Base-by-base conservation (phyloP, 306 rosid genomes). In the Coriaria nepalensis region DNA sequence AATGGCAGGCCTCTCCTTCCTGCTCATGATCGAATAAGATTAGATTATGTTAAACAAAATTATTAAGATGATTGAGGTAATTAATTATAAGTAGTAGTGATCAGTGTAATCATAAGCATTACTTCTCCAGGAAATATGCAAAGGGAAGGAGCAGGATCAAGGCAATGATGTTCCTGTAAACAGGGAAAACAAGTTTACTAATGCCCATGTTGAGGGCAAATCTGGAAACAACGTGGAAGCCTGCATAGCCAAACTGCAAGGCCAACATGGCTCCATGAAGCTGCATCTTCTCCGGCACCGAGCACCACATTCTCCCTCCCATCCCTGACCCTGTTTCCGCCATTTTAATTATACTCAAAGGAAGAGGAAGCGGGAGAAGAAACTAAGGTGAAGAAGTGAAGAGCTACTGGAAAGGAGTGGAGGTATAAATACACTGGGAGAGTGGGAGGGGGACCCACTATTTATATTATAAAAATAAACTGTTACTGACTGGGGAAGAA, bases 151-250 rank as follows among this genome's bases (percentile, higher is more conserved):
- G 46, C 65, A 75, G 39, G 69, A 74, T 47, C 61, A 82, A 50
- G 5, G 93, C 93, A 39, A 82, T 73, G 41, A 68, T 50, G 46
- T 82, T 82, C 50, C 87, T 67, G 45, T 82, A 82, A 40, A 82
- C 78, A 2, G 93, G 76, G 38, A 64, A 81, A 13, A 78, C 86
- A 20, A 78, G 68, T 75, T 78, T 55, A 72, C 93, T 78, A 39
- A 82, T 78, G 39, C 93, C 93, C 41, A 82, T 82, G 66, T 78
- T 78, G 8, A 82, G 64, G 37, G 93, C 87, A 63, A 78, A 67
- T 73, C 86, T 67, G 15, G 86, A 78, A 32, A 82, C 93, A 54
- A 82, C 73, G 69, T 78, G 93, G 63, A 70, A 78, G 45, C 93
- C 93, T 56, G 93, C 76, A 82, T 64, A 82, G 66, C 83, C 70